Evolutionary conservation across 768 basidiomycete species (phyloP), one percentile per base, ranked within the genome.

Genomic region (Lactifluus rugatus): DNA sequence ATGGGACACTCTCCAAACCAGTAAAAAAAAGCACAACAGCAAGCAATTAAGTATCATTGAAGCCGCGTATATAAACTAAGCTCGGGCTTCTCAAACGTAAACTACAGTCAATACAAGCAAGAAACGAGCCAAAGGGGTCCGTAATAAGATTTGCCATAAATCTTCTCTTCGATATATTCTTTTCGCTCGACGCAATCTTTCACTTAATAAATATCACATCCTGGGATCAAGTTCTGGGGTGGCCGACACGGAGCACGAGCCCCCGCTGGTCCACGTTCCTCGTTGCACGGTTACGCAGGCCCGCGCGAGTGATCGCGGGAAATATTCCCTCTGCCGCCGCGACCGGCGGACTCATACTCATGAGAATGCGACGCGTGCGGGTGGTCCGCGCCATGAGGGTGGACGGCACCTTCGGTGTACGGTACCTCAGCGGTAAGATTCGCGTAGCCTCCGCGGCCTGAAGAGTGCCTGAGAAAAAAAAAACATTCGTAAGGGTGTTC

Each of bases 301-400:
- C 69, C 68, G 13, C n/a, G 57, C 2, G 76, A 76, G 36, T 70
- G 70, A n/a, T 32, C 28, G 25, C 74, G 73, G 31, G 32, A 25
- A 36, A 86, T 81, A 65, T 86, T 87, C 10, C 84, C 84, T 4
- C 68, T 73, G 4, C 84, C 84, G 8, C 84, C 84, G 25, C 85
- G 80, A 0, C 84, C 84, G 3, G 74, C 70, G 5, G 75, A 75
- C 58, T 74, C 76, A 48, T 64, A 72, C 0, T 70, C 72, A 5
- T 65, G 65, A 0, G 50, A 10, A 26, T 59, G 58, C 5, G 53
- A 45, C 26, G 17, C 25, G 7, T 50, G 58, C 16, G 58, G 53
- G 16, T 59, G 58, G 34, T 45, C 32, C 19, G 21, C 42, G 1
- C 34, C 48, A 3, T 56, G 49, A 6, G 54, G 54, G 50, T 60